These are phyloP conservation scores for Gossypium stocksii DNA, from an alignment of 345 rosid species.

Conservation along the genomic window DNA sequence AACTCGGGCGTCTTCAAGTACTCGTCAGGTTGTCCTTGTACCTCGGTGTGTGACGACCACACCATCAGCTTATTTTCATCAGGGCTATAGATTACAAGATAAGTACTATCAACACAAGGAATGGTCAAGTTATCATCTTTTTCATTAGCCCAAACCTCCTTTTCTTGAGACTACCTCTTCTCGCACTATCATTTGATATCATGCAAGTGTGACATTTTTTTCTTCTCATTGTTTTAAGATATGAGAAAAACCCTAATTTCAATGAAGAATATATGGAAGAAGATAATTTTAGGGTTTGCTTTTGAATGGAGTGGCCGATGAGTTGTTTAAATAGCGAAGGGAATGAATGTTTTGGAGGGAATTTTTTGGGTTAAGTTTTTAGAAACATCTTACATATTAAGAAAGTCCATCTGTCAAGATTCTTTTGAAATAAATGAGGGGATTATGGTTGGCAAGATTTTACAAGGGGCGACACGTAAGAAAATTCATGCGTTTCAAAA, in stretches of 20 bases:
- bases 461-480: too few species aligned
- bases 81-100: constrained; percentile 34
- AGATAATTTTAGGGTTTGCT: background rate
- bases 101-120: constrained; percentile 34
- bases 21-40: constrained; percentile 15
- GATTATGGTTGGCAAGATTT: constrained; percentile 1
- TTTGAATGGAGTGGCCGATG: background rate
- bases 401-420: constrained; percentile 9
- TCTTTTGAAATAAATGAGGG: background rate
- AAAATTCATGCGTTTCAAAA: too few species aligned
- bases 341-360: background rate
- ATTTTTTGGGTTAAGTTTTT: background rate
- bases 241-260: background rate
- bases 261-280: background rate
- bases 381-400: background rate
- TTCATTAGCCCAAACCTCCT: constrained; percentile 38
- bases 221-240: constrained; percentile 31
- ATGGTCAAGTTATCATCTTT: constrained; percentile 39
- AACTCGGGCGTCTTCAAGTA: constrained; percentile 17
- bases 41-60: constrained; percentile 28
- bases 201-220: constrained; percentile 43
- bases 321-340: background rate
- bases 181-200: constrained; percentile 34
- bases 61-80: constrained; percentile 29
- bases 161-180: constrained; percentile 44